These are phyloP conservation scores for Choiromyces venosus DNA, from an alignment of 495 filamentous ascomycete species.

Conservation along the genomic window DNA sequence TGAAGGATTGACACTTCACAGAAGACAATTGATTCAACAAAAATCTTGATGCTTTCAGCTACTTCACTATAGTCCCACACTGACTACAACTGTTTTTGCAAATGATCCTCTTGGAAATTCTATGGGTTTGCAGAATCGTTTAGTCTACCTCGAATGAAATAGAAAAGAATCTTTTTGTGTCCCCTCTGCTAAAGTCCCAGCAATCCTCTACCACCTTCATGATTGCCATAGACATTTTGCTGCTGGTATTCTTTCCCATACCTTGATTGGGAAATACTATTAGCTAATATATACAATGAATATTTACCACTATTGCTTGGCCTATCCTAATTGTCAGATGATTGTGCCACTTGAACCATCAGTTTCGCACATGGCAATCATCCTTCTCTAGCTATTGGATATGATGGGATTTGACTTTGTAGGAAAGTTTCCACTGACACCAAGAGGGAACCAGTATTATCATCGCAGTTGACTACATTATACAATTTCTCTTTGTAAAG, in stretches of 20 bases:
- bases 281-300: background rate
- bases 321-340: background rate
- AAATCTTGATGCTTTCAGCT: too few relatives aligned
- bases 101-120: too few relatives aligned
- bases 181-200: too few relatives aligned
- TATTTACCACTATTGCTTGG: background rate
- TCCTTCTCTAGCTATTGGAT: background rate
- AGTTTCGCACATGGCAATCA: background rate
- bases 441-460: background rate
- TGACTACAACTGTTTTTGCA: too few relatives aligned
- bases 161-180: too few relatives aligned
- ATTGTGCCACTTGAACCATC: background rate
- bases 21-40: too few relatives aligned
- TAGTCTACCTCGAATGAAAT: too few relatives aligned
- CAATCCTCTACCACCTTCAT: background rate
- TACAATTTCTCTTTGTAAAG: background rate
- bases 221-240: background rate
- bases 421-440: background rate
- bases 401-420: slow-evolving; percentile 1
- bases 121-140: too few relatives aligned
- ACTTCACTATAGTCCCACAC: too few relatives aligned
- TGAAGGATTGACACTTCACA: too few relatives aligned
- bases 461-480: slow-evolving; percentile 17
- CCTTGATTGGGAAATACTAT: background rate
- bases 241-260: background rate